A percentile compares a stretch with the other conserved stretches of the same genome.
phyloP scores from a whole-genome alignment of 345 rosid species.

The Eucalyptus globulus region DNA sequence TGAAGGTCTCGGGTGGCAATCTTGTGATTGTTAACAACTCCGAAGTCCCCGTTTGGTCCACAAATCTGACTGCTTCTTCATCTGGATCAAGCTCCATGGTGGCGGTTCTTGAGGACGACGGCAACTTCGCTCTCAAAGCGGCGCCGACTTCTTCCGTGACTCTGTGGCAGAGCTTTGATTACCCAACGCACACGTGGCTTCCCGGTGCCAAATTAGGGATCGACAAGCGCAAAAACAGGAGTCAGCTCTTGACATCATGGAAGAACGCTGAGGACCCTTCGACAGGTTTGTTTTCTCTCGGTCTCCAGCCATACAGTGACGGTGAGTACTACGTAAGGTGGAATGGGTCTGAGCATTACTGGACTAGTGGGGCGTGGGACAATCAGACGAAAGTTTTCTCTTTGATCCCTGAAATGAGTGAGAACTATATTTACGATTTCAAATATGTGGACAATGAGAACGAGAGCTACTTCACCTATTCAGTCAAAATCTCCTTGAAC shows the following conservation, averaged over 20 bases:
- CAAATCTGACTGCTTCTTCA: conserved; percentile 24
- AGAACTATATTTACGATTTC: conserved; percentile 38
- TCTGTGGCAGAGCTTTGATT: conserved; percentile 73
- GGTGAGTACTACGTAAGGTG: conserved; percentile 37
- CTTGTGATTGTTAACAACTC: conserved; percentile 46
- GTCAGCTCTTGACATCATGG: conserved; percentile 52
- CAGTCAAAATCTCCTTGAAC: neutral
- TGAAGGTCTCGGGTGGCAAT: conserved; percentile 50
- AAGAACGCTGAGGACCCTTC: conserved; percentile 49
- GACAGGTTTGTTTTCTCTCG: conserved; percentile 63
- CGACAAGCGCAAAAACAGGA: conserved; percentile 19
- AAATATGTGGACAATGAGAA: conserved; percentile 15
- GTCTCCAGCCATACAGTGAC: conserved; percentile 37
- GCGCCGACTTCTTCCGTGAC: neutral
- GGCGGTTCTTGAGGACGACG: conserved; percentile 42
- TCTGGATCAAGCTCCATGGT: conserved; percentile 4
- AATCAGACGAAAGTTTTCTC: conserved; percentile 15
- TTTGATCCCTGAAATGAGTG: conserved; percentile 62
- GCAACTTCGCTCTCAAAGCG: conserved; percentile 49
- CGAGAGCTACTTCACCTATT: conserved; percentile 59
- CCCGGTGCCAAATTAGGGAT: conserved; percentile 53
- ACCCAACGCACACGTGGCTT: conserved; percentile 58
- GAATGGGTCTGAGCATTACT: conserved; percentile 33
- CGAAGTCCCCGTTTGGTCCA: conserved; percentile 46
- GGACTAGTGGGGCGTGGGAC: conserved; percentile 71